phyloP scores from a whole-genome alignment of 352 stramenopile species.

The Thalassiosira hispida region DNA sequence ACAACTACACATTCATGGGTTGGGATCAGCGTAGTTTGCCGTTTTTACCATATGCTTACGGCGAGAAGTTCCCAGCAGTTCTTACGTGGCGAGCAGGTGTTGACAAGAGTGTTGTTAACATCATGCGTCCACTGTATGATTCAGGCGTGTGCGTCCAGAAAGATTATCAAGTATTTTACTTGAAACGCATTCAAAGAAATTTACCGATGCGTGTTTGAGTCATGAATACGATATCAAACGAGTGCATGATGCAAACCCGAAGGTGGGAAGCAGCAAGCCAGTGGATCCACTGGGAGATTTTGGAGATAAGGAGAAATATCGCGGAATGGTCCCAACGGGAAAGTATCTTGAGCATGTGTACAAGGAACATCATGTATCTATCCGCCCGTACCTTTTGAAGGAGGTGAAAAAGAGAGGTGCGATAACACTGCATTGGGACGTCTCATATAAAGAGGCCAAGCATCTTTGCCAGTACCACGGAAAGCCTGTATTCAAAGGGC shows the following conservation, averaged over 20 bases:
- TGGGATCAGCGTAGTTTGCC: constrained; percentile 16
- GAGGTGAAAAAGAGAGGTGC: constrained; percentile 59
- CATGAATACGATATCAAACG: background rate
- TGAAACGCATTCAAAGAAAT: constrained; percentile 39
- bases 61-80: constrained; percentile 44
- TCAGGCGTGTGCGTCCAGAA: constrained; percentile 35
- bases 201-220: background rate
- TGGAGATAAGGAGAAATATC: constrained; percentile 46
- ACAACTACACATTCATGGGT: constrained; percentile 49
- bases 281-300: constrained; percentile 9
- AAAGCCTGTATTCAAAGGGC: constrained; percentile 40
- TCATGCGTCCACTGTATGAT: constrained; percentile 51
- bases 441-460: constrained; percentile 62
- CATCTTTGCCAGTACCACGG: constrained; percentile 38
- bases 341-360: constrained; percentile 44
- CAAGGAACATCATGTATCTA: constrained; percentile 30
- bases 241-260: no score
- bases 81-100: constrained; percentile 40
- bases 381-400: constrained; percentile 24
- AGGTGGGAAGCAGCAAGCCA: no score
- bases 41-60: constrained; percentile 28
- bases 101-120: constrained; percentile 40
- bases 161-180: constrained; percentile 41
- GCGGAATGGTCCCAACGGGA: constrained; percentile 42
- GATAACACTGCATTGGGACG: constrained; percentile 35